phyloP scores from a whole-genome alignment of 1,284 basidiomycete genomes.

The Pseudozyma thailandica region DNA sequence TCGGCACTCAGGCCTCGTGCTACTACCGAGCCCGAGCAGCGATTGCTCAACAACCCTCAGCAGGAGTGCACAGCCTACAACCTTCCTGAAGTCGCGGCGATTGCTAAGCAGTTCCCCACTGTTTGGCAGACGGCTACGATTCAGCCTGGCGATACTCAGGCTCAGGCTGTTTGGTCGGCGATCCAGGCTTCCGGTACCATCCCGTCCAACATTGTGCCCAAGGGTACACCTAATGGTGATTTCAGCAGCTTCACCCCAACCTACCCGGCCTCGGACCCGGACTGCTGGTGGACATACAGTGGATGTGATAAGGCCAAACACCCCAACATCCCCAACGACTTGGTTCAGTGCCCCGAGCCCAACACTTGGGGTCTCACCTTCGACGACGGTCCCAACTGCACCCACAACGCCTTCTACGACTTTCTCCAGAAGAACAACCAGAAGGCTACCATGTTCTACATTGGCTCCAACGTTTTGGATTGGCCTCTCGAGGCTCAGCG shows the following conservation, averaged over 20 bases:
- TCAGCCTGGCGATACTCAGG: conserved; percentile 68
- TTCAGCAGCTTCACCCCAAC: conserved; percentile 38
- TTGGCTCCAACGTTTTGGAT: conserved; percentile 72
- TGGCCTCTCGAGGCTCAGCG: conserved; percentile 73
- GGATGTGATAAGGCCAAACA: conserved; percentile 64
- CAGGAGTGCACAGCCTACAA: conserved; percentile 57
- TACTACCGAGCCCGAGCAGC: conserved; percentile 49
- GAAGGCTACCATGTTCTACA: conserved; percentile 71
- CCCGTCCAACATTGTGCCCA: conserved; percentile 64
- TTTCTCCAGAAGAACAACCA: conserved; percentile 70
- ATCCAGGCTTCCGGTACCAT: conserved; percentile 65
- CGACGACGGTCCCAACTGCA: conserved; percentile 71
- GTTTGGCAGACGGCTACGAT: conserved; percentile 69
- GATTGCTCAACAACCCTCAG: conserved; percentile 33
- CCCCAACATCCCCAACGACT: conserved; percentile 66
- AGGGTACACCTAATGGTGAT: conserved; percentile 64
- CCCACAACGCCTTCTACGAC: conserved; percentile 72
- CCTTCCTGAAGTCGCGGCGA: conserved; percentile 48
- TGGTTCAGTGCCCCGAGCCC: conserved; percentile 70
- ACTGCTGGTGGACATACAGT: conserved; percentile 64
- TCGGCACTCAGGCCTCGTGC: conserved; percentile 29
- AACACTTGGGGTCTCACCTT: conserved; percentile 72
- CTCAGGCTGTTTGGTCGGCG: conserved; percentile 61
- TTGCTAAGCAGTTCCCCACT: conserved; percentile 50
- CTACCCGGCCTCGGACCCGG: conserved; percentile 54